Conservation (phyloP, 2,329 filamentous ascomycete genomes). For the Talaromyces sp. region DNA sequence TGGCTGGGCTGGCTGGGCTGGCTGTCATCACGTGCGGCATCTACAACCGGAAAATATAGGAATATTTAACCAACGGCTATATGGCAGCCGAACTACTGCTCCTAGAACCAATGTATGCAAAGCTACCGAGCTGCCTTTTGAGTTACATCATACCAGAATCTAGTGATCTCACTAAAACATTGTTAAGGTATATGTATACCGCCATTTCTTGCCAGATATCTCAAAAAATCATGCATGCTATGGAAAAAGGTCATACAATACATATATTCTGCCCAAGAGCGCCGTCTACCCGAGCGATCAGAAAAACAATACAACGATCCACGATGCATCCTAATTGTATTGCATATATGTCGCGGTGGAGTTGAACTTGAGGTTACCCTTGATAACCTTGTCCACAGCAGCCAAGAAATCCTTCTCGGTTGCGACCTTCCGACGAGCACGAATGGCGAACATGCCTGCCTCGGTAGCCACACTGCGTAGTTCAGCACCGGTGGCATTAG, state of each 20-base stretch:
- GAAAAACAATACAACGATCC: conserved; percentile 21
- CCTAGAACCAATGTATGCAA: not conserved
- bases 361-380: conserved; percentile 99
- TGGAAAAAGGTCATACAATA: conserved; percentile 24
- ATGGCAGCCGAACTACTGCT: conserved; percentile 12
- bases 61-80: conserved; percentile 20
- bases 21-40: conserved; percentile 29
- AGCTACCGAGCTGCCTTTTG: not conserved
- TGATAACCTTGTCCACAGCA: conserved; percentile 98
- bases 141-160: not conserved
- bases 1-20: conserved; percentile 28
- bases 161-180: not conserved
- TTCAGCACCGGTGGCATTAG: conserved; percentile 95
- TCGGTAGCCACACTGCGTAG: conserved; percentile 95
- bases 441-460: conserved; percentile 97
- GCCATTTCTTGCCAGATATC: not conserved
- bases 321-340: conserved; percentile 70
- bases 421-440: conserved; percentile 90
- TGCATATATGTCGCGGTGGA: conserved; percentile 97
- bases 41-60: conserved; percentile 26
- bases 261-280: conserved; percentile 33
- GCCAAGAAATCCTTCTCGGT: conserved; percentile 98
- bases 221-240: conserved; percentile 13
- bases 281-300: conserved; percentile 25
- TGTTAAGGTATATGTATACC: not conserved